Conservation (phyloP, 2,329 filamentous ascomycete species). For the Bipolaris oryzae region DNA sequence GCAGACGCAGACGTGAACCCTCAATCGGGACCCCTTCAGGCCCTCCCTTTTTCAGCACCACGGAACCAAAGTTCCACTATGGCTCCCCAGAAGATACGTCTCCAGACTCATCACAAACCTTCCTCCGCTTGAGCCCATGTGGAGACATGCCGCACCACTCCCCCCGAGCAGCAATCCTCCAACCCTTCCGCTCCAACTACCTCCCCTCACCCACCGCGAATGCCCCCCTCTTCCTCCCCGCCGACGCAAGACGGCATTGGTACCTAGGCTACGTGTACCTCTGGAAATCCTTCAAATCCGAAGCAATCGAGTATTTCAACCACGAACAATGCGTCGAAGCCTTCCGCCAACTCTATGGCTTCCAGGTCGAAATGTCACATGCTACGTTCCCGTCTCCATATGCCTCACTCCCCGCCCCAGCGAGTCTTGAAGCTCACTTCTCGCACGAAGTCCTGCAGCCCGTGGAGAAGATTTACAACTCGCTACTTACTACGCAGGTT, state of each 20-base stretch:
- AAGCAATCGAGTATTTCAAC: constrained; percentile 7
- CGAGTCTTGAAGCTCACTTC: constrained; percentile 12
- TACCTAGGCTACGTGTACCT: constrained; percentile 23
- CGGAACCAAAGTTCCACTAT: not conserved
- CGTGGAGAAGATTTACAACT: constrained; percentile 8
- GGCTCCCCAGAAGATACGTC: not conserved
- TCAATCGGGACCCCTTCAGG: not conserved
- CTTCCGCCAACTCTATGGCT: constrained; percentile 13
- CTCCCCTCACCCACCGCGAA: not conserved
- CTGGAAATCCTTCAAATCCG: constrained; percentile 16
- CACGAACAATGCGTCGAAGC: not conserved
- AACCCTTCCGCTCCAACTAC: not conserved
- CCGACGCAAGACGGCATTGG: constrained; percentile 17
- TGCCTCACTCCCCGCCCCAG: not conserved
- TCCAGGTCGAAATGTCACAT: constrained; percentile 4
- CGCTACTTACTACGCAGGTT: constrained; percentile 4
- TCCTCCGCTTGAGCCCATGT: not conserved
- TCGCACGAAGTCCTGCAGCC: constrained; percentile 14
- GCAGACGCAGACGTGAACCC: not conserved
- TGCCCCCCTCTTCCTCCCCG: constrained; percentile 12
- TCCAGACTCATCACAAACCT: not conserved
- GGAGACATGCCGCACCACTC: not conserved
- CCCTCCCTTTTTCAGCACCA: not conserved
- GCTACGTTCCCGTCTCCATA: too few relatives aligned
- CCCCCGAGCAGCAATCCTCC: not conserved